Percentiles rank a stretch among this genome's conserved stretches.
These are phyloP conservation scores for Colletotrichum tropicicola DNA, from an alignment of 2,329 filamentous ascomycete species.

Conservation along the genomic window DNA sequence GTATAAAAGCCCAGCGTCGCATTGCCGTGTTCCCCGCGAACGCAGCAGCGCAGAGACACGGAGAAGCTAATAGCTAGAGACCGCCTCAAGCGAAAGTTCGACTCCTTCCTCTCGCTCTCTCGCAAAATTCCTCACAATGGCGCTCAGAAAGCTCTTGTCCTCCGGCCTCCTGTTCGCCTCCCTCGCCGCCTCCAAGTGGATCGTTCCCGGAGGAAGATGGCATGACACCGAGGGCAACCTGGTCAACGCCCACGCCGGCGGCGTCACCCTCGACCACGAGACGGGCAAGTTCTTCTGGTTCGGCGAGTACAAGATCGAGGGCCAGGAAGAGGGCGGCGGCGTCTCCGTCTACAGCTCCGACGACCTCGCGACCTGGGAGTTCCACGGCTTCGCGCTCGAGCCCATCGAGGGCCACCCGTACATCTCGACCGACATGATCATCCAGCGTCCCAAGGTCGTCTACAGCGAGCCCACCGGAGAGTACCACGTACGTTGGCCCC, in stretches of 20 bases:
- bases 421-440: constrained; percentile 64
- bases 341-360: constrained; percentile 69
- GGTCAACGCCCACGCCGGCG: constrained; percentile 70
- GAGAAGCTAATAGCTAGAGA: background rate
- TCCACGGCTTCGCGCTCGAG: constrained; percentile 65
- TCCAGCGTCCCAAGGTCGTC: constrained; percentile 70
- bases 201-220: constrained; percentile 70
- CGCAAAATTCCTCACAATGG: constrained; percentile 1
- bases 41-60: too few species aligned
- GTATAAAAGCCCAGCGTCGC: constrained; percentile 10
- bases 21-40: background rate
- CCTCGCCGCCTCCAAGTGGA: constrained; percentile 56
- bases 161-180: constrained; percentile 26
- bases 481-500: constrained; percentile 58
- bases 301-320: constrained; percentile 68
- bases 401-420: constrained; percentile 63
- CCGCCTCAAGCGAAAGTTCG: background rate
- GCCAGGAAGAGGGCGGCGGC: constrained; percentile 66
- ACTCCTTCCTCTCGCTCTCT: background rate
- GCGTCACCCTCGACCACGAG: constrained; percentile 59
- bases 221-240: constrained; percentile 66
- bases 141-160: constrained; percentile 24
- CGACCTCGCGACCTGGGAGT: constrained; percentile 67
- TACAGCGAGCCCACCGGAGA: constrained; percentile 62
- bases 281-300: constrained; percentile 68